phyloP scores from a whole-genome alignment of 176 grass and related monocot genomes.

The Phragmites australis region DNA sequence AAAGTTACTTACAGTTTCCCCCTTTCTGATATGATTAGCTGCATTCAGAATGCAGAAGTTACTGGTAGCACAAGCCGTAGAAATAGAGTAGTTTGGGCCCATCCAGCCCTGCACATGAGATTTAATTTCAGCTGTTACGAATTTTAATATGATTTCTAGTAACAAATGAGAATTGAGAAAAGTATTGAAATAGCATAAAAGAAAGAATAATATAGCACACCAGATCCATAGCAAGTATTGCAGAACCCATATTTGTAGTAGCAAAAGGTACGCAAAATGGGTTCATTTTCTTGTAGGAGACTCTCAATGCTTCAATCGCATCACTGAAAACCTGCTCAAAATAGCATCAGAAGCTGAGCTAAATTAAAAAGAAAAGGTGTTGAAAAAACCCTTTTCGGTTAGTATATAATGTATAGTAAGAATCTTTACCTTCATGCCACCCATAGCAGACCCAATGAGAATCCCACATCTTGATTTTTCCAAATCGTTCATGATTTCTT shows the following conservation, averaged over 20 bases:
- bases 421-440: conserved; percentile 84
- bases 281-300: conserved; percentile 99
- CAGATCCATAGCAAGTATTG: conserved; percentile 99
- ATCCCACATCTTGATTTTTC: conserved; percentile 94
- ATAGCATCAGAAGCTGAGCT: conserved; percentile 24
- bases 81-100: conserved; percentile 98
- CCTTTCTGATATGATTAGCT: conserved; percentile 88
- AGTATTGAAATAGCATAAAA: conserved; percentile 27
- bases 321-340: conserved; percentile 87
- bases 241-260: conserved; percentile 99
- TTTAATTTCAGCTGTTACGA: conserved; percentile 12
- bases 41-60: conserved; percentile 98
- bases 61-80: conserved; percentile 96
- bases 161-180: conserved; percentile 24
- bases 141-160: conserved; percentile 4
- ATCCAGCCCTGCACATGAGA: conserved; percentile 77
- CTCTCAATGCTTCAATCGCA: conserved; percentile 88
- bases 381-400: neutral
- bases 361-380: conserved; percentile 15
- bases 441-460: conserved; percentile 96
- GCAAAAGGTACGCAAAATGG: conserved; percentile 99
- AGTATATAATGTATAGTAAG: conserved; percentile 7
- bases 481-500: conserved; percentile 76
- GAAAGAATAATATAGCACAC: conserved; percentile 42
- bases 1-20: conserved; percentile 75